phyloP scores from a whole-genome alignment of 148 eudicot genomes.

The Pouteria glomerata region DNA sequence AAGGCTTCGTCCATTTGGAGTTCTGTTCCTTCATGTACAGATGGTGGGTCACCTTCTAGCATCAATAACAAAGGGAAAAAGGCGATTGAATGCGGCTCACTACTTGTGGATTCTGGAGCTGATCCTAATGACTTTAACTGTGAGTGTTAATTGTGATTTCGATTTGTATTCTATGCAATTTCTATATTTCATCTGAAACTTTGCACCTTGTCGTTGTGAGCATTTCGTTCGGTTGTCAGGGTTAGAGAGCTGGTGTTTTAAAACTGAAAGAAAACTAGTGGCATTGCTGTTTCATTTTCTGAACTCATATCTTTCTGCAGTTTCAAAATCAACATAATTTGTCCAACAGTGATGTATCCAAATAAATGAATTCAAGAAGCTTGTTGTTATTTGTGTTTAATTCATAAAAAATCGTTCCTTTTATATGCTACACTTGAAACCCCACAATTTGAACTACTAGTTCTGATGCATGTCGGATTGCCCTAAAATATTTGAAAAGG shows the following conservation, averaged over 20 bases:
- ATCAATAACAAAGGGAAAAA: slow-evolving; percentile 22
- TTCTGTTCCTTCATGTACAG: slow-evolving; percentile 27
- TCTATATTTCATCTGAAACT: neutral
- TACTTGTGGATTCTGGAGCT: slow-evolving; percentile 20
- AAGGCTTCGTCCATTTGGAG: slow-evolving; percentile 32
- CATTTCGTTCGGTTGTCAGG: neutral
- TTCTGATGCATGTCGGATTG: neutral
- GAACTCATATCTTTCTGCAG: neutral
- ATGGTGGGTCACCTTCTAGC: slow-evolving; percentile 27
- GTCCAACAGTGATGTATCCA: neutral
- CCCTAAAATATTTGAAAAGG: neutral
- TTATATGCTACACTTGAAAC: neutral
- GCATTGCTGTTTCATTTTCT: no score
- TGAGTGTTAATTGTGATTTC: slow-evolving; percentile 21
- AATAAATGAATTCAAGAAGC: neutral
- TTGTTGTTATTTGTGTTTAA: neutral
- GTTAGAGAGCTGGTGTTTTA: no score
- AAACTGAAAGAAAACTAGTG: no score
- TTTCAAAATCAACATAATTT: neutral
- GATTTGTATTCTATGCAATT: neutral
- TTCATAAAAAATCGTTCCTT: neutral
- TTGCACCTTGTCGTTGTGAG: neutral
- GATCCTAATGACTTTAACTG: slow-evolving; percentile 14
- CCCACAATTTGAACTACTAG: neutral
- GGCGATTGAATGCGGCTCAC: slow-evolving; percentile 15